Evolutionary conservation across 2,329 filamentous ascomycete genomes (phyloP).

Genomic region (Trichophyton equinum): DNA sequence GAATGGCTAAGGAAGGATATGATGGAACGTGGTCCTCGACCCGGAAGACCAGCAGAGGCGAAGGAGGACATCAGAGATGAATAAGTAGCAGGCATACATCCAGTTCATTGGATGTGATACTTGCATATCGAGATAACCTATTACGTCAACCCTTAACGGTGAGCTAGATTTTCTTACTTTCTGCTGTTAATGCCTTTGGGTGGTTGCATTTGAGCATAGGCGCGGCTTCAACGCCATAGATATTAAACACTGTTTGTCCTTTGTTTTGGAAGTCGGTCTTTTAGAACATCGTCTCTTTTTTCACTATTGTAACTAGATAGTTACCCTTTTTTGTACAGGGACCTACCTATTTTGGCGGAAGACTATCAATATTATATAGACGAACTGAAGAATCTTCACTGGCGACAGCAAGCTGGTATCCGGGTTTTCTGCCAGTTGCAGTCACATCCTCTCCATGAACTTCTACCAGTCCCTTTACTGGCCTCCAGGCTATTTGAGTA

Average conservation of each 20-base stretch:
- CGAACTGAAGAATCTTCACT: constrained; percentile 35
- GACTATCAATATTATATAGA: constrained; percentile 27
- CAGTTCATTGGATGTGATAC: background rate
- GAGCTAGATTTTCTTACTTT: constrained; percentile 8
- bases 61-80: background rate
- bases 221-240: constrained; percentile 16
- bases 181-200: constrained; percentile 10
- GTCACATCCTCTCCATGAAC: constrained; percentile 12
- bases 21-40: constrained; percentile 63
- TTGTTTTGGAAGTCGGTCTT: constrained; percentile 10
- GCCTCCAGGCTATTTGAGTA: constrained; percentile 58
- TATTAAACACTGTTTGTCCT: constrained; percentile 5
- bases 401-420: constrained; percentile 31
- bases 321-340: background rate
- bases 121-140: background rate
- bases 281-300: constrained; percentile 5
- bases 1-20: constrained; percentile 77
- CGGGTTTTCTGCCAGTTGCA: constrained; percentile 8
- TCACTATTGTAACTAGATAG: constrained; percentile 12
- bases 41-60: constrained; percentile 40
- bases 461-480: constrained; percentile 21
- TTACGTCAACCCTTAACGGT: constrained; percentile 12
- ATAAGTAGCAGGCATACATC: background rate
- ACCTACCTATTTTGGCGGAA: constrained; percentile 13
- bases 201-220: constrained; percentile 11